Percentiles rank a stretch among this genome's conserved stretches.
Conservation (phyloP, 2,329 filamentous ascomycete species). For the Gaeumannomyces sp. region DNA sequence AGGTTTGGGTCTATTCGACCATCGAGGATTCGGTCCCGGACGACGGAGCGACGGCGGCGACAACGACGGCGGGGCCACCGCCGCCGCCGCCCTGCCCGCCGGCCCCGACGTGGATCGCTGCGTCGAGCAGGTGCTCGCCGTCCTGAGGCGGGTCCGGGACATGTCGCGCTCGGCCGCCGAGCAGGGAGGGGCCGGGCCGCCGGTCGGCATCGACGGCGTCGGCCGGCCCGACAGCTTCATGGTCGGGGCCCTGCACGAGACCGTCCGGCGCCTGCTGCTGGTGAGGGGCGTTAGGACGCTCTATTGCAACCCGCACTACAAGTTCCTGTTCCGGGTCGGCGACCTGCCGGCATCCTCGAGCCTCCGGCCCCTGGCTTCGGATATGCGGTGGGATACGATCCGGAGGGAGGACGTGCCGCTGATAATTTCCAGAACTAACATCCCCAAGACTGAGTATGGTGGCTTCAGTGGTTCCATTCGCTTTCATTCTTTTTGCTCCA, state of each 20-base stretch:
- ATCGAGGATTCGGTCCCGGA: constrained; percentile 31
- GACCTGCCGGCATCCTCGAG: constrained; percentile 30
- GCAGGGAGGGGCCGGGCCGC: constrained; percentile 15
- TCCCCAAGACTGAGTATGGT: constrained; percentile 46
- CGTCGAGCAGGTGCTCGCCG: constrained; percentile 27
- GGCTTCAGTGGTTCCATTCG: constrained; percentile 18
- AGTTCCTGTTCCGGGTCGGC: constrained; percentile 51
- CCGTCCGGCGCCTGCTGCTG: constrained; percentile 24
- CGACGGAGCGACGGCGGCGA: constrained; percentile 24
- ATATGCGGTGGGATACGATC: constrained; percentile 50
- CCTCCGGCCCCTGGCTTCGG: constrained; percentile 30
- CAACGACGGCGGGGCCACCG: neutral
- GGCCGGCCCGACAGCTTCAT: constrained; percentile 27
- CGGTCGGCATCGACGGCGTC: constrained; percentile 18
- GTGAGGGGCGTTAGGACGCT: constrained; percentile 17
- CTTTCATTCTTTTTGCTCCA: neutral
- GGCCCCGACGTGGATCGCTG: constrained; percentile 19
- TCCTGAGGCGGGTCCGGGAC: constrained; percentile 21
- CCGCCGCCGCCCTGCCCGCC: neutral
- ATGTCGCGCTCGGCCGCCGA: constrained; percentile 22
- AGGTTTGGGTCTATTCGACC: constrained; percentile 56
- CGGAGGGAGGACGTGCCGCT: constrained; percentile 45
- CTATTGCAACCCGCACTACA: constrained; percentile 38
- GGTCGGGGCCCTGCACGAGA: constrained; percentile 36
- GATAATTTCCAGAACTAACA: constrained; percentile 48